Evolutionary conservation across 805 yeast species (phyloP), one percentile per base, ranked within the genome.

Genomic region (Clavispora santaluciae): DNA sequence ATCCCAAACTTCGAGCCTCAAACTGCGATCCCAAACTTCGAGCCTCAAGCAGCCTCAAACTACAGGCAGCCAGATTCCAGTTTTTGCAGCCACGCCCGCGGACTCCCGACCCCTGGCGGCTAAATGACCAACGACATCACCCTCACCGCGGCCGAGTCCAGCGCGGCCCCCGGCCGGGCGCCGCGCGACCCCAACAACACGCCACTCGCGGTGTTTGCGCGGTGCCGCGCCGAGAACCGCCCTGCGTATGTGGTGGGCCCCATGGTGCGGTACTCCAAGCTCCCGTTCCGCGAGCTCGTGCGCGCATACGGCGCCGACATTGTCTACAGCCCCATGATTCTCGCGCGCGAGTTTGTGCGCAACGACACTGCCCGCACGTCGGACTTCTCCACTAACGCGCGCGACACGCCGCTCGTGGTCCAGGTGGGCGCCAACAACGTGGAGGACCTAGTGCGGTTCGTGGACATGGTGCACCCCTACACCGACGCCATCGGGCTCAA

Each of bases 231-330:
- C 10, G 48, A 62, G 10, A 60, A 61, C 6, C 51, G 69, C 33
- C 72, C 73, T 3, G 71, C 68, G 1, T 61, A 55, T 37, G 55
- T 69, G 11, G 73, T 72, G 4, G 99, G 98, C 0, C 99, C 99
- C 4, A 93, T 93, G 99, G 99, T 93, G 1, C 70, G 99, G 38
- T 93, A 93, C 68, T 87, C 96, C 1, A 91, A 93, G 60, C 73
- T 93, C 33, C 96, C 98, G 3, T 91, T 93, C 56, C 72, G 99
- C 39, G 86, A 86, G 44, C 67, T 86, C 6, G 81, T 67, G 6
- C 56, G 96, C 23, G 80, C 81, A 28, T 86, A 81, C 59, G 70
- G 76, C 40, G 78, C 82, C 34, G 95, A 89, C 57, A 81, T 91
- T 7, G 95, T 88, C 3, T 90, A 93, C 57, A 79, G 95, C 0